Evolutionary conservation across 2,329 filamentous ascomycete species (phyloP).

Genomic region (Aspergillus sp.): DNA sequence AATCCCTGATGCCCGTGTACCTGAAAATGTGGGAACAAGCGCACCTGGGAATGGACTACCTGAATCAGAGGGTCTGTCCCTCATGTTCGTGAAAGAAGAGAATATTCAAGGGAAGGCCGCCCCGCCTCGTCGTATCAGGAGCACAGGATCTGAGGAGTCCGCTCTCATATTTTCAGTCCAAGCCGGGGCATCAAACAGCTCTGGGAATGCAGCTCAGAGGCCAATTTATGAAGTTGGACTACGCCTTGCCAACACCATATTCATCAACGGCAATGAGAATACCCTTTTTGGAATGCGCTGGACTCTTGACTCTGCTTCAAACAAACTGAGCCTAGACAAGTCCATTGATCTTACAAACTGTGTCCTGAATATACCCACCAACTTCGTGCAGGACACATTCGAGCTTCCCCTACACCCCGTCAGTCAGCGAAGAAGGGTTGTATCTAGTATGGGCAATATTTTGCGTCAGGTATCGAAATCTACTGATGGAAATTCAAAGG

Average conservation of each 20-base stretch:
- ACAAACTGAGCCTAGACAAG: slow-evolving; percentile 19
- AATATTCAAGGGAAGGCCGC: slow-evolving; percentile 26
- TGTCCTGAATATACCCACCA: slow-evolving; percentile 15
- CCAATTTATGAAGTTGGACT: slow-evolving; percentile 30
- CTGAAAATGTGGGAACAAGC: not conserved
- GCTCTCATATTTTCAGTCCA: slow-evolving; percentile 26
- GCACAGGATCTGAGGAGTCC: slow-evolving; percentile 26
- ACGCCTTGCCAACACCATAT: slow-evolving; percentile 39
- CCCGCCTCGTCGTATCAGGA: slow-evolving; percentile 21
- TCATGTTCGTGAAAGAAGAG: slow-evolving; percentile 22
- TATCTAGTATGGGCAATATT: slow-evolving; percentile 41
- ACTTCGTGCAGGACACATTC: slow-evolving; percentile 14
- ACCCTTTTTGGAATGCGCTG: slow-evolving; percentile 35
- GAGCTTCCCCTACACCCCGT: slow-evolving; percentile 32
- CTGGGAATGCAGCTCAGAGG: slow-evolving; percentile 1
- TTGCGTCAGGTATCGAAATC: slow-evolving; percentile 35
- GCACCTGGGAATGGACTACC: not conserved
- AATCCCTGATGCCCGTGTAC: slow-evolving; percentile 19
- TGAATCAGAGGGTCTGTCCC: slow-evolving; percentile 31
- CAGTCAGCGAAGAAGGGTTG: slow-evolving; percentile 31
- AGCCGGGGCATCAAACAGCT: slow-evolving; percentile 1
- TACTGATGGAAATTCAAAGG: slow-evolving; percentile 17
- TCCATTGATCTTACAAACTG: slow-evolving; percentile 28
- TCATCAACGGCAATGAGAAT: slow-evolving; percentile 37
- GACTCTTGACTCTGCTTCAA: slow-evolving; percentile 16